These are phyloP conservation scores for Coemansia sp. DNA, from an alignment of 192 early-diverging fungal species.

Conservation along the genomic window DNA sequence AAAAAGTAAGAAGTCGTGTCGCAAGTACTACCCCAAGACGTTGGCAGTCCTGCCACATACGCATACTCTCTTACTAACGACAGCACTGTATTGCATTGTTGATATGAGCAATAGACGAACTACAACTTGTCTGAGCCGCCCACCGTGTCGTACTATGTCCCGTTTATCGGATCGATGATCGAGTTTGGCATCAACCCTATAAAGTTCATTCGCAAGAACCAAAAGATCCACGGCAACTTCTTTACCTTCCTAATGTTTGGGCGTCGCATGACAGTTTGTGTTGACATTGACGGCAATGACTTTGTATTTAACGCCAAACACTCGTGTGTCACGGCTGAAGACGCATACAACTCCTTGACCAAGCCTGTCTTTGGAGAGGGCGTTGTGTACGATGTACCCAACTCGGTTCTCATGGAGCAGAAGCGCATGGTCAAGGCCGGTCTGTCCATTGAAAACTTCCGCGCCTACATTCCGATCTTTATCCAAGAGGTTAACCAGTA, in stretches of 20 bases:
- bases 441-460: slow-evolving; percentile 82
- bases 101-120: background rate
- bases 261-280: slow-evolving; percentile 81
- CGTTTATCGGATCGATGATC: slow-evolving; percentile 86
- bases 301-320: slow-evolving; percentile 94
- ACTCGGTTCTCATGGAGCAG: slow-evolving; percentile 95
- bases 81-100: background rate
- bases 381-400: slow-evolving; percentile 95
- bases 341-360: slow-evolving; percentile 90
- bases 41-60: background rate
- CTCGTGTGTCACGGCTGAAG: slow-evolving; percentile 84
- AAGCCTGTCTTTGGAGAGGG: slow-evolving; percentile 92
- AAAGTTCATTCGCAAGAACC: slow-evolving; percentile 80
- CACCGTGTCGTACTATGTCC: slow-evolving; percentile 73
- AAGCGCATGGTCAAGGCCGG: slow-evolving; percentile 98
- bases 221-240: slow-evolving; percentile 81
- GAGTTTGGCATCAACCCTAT: slow-evolving; percentile 88
- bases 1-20: slow-evolving; percentile 10
- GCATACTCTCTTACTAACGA: background rate
- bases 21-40: background rate
- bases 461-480: slow-evolving; percentile 85
- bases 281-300: slow-evolving; percentile 92
- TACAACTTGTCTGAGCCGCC: slow-evolving; percentile 64
- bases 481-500: slow-evolving; percentile 78
- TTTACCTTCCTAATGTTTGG: slow-evolving; percentile 95